phyloP scores from a whole-genome alignment of 2,329 filamentous ascomycete genomes.

The Stachybotrys echinatus region DNA sequence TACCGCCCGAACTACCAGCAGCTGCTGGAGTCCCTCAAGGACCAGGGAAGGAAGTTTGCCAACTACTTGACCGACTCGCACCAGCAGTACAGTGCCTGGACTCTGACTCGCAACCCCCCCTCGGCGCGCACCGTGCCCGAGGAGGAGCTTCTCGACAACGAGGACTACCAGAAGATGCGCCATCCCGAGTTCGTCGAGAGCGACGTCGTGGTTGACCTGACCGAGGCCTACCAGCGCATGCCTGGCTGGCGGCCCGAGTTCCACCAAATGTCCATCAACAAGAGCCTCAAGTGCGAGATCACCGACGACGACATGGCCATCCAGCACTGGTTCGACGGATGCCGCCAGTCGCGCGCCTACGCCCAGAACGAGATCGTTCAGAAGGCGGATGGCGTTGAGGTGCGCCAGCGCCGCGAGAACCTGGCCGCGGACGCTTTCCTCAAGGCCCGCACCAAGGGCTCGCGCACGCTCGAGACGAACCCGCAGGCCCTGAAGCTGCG shows the following conservation, averaged over 20 bases:
- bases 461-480: constrained; percentile 26
- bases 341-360: constrained; percentile 22
- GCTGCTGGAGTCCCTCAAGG: constrained; percentile 24
- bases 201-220: constrained; percentile 37
- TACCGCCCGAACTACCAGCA: constrained; percentile 28
- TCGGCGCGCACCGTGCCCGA: constrained; percentile 18
- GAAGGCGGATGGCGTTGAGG: constrained; percentile 27
- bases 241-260: constrained; percentile 29
- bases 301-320: constrained; percentile 29
- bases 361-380: constrained; percentile 29
- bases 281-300: constrained; percentile 22
- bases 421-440: constrained; percentile 27
- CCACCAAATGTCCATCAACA: constrained; percentile 21
- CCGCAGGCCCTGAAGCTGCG: constrained; percentile 19
- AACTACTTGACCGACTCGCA: constrained; percentile 28
- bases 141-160: constrained; percentile 23
- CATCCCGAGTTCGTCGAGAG: constrained; percentile 35
- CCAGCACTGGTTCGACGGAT: constrained; percentile 29
- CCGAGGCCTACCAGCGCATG: constrained; percentile 32
- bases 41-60: constrained; percentile 26
- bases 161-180: constrained; percentile 25
- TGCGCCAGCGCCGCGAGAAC: constrained; percentile 30
- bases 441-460: constrained; percentile 26
- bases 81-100: constrained; percentile 36
- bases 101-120: constrained; percentile 30